Conservation (phyloP, 1,284 basidiomycete genomes). For the Heliocybe sulcata region DNA sequence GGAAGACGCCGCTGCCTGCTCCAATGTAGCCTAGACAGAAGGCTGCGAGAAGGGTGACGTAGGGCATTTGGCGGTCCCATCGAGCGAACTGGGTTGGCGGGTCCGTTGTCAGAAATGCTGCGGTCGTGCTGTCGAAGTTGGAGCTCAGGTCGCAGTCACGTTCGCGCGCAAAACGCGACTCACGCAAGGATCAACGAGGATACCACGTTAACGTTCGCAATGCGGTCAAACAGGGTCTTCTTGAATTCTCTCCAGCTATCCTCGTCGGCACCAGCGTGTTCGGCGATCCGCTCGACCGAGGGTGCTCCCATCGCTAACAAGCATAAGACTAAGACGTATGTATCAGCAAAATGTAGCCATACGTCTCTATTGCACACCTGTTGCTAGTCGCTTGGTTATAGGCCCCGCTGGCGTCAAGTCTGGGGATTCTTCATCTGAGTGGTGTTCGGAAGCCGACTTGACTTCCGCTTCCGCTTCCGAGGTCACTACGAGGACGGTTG, state of each 20-base stretch:
- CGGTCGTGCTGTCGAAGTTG: background rate
- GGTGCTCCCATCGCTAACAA: background rate
- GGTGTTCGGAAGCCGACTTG: no score
- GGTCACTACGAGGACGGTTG: no score
- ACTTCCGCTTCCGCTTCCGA: no score
- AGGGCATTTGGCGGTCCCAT: background rate
- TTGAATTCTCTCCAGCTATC: background rate
- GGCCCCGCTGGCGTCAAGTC: no score
- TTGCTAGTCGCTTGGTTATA: no score
- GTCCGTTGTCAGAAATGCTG: background rate
- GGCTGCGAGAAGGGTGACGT: background rate
- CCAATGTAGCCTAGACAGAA: conserved; percentile 1
- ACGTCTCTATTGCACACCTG: no score
- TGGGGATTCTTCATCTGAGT: no score
- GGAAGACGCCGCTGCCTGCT: background rate
- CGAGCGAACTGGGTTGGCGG: background rate
- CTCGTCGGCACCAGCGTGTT: background rate
- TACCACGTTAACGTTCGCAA: conserved; percentile 1
- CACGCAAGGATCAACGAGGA: conserved; percentile 1
- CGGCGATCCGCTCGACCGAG: background rate
- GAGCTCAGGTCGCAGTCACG: background rate
- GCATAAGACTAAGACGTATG: background rate
- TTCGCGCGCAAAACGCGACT: background rate
- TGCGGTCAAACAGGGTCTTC: background rate
- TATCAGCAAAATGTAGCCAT: no score